Evolutionary conservation across 805 yeast species (phyloP).

Genomic region (Candida nonsorbophila): DNA sequence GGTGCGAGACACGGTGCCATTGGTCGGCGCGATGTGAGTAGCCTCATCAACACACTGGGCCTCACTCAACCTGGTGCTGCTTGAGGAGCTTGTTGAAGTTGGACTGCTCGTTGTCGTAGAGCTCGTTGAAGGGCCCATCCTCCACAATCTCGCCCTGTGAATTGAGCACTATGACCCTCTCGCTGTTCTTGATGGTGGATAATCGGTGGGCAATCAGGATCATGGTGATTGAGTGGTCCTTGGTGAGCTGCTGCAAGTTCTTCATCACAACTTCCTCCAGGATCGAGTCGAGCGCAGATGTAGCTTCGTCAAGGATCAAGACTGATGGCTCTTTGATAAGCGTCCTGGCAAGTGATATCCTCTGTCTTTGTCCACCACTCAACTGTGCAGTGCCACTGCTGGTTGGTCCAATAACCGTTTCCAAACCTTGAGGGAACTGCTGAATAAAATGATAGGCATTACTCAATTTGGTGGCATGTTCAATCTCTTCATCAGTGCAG

Average conservation of each 20-base stretch:
- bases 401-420: slow-evolving; percentile 78
- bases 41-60: too few relatives aligned
- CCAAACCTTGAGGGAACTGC: slow-evolving; percentile 75
- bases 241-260: slow-evolving; percentile 51
- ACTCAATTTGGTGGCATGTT: slow-evolving; percentile 60
- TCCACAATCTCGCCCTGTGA: slow-evolving; percentile 55
- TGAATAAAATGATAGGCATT: slow-evolving; percentile 66
- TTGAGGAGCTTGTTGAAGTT: slow-evolving; percentile 32
- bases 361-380: slow-evolving; percentile 93
- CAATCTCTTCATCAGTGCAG: slow-evolving; percentile 54
- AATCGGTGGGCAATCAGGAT: slow-evolving; percentile 90
- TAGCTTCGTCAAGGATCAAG: slow-evolving; percentile 88
- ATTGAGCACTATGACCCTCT: slow-evolving; percentile 68
- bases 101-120: slow-evolving; percentile 23
- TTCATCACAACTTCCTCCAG: slow-evolving; percentile 81
- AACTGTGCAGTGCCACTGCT: slow-evolving; percentile 71
- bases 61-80: too few relatives aligned
- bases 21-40: too few relatives aligned
- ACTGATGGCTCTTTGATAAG: slow-evolving; percentile 72
- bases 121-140: slow-evolving; percentile 41
- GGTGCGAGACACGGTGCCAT: too few relatives aligned
- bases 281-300: slow-evolving; percentile 87
- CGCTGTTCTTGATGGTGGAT: slow-evolving; percentile 80
- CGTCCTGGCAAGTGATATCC: slow-evolving; percentile 88
- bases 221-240: slow-evolving; percentile 56